phyloP scores from a whole-genome alignment of 345 rosid species.

The Acer negundo region DNA sequence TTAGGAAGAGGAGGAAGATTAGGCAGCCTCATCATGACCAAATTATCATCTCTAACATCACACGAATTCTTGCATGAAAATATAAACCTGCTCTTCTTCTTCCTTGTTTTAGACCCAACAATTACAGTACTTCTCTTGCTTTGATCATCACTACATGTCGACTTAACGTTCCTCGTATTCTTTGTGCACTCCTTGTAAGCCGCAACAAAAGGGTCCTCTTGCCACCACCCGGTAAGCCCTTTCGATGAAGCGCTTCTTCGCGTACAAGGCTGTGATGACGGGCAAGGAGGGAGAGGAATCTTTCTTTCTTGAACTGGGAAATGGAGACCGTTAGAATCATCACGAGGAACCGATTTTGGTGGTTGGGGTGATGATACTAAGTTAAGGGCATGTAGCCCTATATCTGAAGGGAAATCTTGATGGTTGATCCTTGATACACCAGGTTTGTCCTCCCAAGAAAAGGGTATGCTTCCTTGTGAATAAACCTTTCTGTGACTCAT shows the following conservation, averaged over 20 bases:
- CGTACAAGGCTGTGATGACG: slow-evolving; percentile 23
- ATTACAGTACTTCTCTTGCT: slow-evolving; percentile 11
- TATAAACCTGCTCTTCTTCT: slow-evolving; percentile 32
- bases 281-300: slow-evolving; percentile 48
- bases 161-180: slow-evolving; percentile 15
- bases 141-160: background rate
- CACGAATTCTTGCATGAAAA: slow-evolving; percentile 60
- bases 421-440: slow-evolving; percentile 53
- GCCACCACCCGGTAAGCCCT: slow-evolving; percentile 41
- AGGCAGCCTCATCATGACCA: slow-evolving; percentile 33
- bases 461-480: slow-evolving; percentile 70
- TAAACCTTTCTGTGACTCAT: slow-evolving; percentile 42
- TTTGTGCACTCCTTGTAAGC: slow-evolving; percentile 74
- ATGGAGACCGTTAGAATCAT: background rate
- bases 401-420: slow-evolving; percentile 22
- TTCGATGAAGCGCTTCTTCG: slow-evolving; percentile 39
- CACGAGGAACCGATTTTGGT: background rate
- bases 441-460: slow-evolving; percentile 70
- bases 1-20: slow-evolving; percentile 49
- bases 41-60: slow-evolving; percentile 48
- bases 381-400: slow-evolving; percentile 15
- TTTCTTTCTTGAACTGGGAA: background rate
- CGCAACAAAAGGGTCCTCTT: slow-evolving; percentile 60
- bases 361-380: slow-evolving; percentile 7
- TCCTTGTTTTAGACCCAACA: slow-evolving; percentile 22